Conservation (phyloP, 805 yeast species). For the Candida maris region DNA sequence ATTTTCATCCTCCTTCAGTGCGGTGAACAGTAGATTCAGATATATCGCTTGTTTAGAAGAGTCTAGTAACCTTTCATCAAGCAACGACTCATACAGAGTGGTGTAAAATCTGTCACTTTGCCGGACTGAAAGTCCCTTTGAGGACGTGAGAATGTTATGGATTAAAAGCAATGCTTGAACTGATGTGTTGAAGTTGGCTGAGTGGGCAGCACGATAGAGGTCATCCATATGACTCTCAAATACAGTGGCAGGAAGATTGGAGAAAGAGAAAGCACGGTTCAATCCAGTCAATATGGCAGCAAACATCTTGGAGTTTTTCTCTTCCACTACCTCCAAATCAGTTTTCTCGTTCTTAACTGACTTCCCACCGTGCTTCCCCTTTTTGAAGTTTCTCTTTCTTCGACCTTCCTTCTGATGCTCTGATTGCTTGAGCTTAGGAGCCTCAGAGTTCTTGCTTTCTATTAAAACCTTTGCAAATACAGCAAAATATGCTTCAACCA, state of each 20-base stretch:
- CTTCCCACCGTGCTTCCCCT: constrained; percentile 85
- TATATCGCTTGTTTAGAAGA: constrained; percentile 93
- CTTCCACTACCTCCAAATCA: constrained; percentile 64
- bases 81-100: constrained; percentile 83
- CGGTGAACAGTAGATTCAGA: constrained; percentile 77
- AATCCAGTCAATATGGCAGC: constrained; percentile 92
- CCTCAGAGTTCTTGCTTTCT: constrained; percentile 54
- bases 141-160: constrained; percentile 68
- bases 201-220: constrained; percentile 84
- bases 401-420: constrained; percentile 56
- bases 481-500: constrained; percentile 81
- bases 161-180: constrained; percentile 88
- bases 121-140: constrained; percentile 24
- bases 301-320: constrained; percentile 77
- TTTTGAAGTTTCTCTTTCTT: constrained; percentile 71
- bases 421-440: constrained; percentile 35
- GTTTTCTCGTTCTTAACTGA: constrained; percentile 66
- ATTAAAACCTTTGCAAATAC: constrained; percentile 79
- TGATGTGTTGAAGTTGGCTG: constrained; percentile 90
- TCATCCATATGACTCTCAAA: constrained; percentile 79
- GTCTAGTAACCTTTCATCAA: constrained; percentile 77
- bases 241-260: constrained; percentile 65
- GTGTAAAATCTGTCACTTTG: constrained; percentile 69
- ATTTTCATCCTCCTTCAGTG: constrained; percentile 67
- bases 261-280: constrained; percentile 93